Evolutionary conservation across 495 filamentous ascomycete species (phyloP).

Genomic region (Jackrogersella multiformis): DNA sequence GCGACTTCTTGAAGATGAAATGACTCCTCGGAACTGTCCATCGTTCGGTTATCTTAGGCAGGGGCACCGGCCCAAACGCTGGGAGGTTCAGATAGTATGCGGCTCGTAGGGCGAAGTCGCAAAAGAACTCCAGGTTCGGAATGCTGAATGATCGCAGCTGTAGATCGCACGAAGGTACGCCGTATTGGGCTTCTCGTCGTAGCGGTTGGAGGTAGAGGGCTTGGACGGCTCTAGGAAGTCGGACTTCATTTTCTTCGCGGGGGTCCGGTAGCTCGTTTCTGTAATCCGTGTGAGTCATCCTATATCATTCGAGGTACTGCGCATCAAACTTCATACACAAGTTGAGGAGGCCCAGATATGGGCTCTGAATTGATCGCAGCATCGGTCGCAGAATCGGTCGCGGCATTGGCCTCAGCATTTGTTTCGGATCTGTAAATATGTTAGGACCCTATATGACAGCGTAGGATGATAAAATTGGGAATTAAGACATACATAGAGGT

Average conservation of each 20-base stretch:
- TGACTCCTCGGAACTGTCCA: constrained; percentile 93
- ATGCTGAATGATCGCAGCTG: constrained; percentile 92
- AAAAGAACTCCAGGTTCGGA: constrained; percentile 91
- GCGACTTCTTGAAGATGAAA: constrained; percentile 95
- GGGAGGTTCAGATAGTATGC: constrained; percentile 93
- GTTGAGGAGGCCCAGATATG: constrained; percentile 15
- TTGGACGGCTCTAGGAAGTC: constrained; percentile 79
- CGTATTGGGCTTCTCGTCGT: constrained; percentile 74
- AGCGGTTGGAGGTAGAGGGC: constrained; percentile 87
- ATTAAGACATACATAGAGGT: constrained; percentile 33
- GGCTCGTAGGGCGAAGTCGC: constrained; percentile 92
- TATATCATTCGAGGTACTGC: not conserved
- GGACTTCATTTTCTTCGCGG: constrained; percentile 50
- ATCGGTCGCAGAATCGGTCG: too few species aligned
- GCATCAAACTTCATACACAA: constrained; percentile 29
- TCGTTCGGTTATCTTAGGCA: constrained; percentile 83
- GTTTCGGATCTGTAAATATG: not conserved
- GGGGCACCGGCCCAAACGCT: constrained; percentile 85
- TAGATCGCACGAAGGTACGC: constrained; percentile 85
- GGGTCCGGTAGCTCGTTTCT: constrained; percentile 44
- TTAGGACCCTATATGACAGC: not conserved
- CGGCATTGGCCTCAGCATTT: not conserved
- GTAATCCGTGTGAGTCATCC: constrained; percentile 22
- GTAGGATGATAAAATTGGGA: not conserved
- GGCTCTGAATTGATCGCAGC: not conserved